A percentile compares a stretch with the other conserved stretches of the same genome.
Evolutionary conservation across 73 alveolate genomes (phyloP).

Genomic region (Durusdinium trenchii): DNA sequence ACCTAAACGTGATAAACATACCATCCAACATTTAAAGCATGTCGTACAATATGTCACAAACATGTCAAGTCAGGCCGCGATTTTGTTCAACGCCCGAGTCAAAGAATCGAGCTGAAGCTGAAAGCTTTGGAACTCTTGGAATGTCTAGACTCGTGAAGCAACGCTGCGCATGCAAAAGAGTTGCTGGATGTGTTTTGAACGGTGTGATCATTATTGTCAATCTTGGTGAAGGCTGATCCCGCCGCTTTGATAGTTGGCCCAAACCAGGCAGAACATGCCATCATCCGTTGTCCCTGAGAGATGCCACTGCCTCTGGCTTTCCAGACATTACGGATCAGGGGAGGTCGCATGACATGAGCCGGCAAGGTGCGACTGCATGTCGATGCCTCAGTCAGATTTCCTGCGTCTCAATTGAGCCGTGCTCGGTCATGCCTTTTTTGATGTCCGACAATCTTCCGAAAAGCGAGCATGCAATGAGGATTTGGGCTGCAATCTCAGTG

Average conservation of each 20-base stretch:
- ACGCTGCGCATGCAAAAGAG: conserved; percentile 26
- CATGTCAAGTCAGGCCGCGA: too few relatives aligned
- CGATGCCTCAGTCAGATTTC: too few relatives aligned
- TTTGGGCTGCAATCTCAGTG: not conserved
- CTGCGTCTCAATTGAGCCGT: too few relatives aligned
- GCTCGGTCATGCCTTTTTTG: not conserved
- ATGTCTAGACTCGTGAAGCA: conserved; percentile 8
- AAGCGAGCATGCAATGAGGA: not conserved
- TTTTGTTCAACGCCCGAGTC: too few relatives aligned
- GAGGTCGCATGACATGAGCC: not conserved
- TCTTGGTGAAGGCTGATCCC: not conserved
- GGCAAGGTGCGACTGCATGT: too few relatives aligned
- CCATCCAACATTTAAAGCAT: not conserved
- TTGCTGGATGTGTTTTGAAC: not conserved
- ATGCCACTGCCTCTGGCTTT: too few relatives aligned
- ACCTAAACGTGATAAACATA: not conserved
- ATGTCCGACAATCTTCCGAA: too few relatives aligned
- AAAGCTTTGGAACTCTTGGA: conserved; percentile 29
- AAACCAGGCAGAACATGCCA: too few relatives aligned
- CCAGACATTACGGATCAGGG: not conserved
- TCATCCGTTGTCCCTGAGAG: too few relatives aligned
- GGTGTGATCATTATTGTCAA: not conserved
- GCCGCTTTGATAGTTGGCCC: not conserved
- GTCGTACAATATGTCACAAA: too few relatives aligned
- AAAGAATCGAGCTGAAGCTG: conserved; percentile 46